These are phyloP conservation scores for Rehmannia glutinosa DNA, from an alignment of 257 asterid species.

Conservation along the genomic window DNA sequence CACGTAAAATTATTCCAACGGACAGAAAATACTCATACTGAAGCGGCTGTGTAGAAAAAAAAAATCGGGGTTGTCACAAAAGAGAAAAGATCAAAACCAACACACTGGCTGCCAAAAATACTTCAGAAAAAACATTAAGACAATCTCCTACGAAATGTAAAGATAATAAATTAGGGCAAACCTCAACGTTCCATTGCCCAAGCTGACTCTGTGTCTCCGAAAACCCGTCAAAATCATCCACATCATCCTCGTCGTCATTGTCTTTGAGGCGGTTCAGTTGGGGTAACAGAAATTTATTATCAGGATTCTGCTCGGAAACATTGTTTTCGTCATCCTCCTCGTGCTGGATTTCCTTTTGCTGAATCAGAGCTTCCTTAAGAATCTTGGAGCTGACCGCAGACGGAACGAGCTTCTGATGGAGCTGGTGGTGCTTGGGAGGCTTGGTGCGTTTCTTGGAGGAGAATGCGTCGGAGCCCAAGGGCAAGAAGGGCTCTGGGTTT, in stretches of 20 bases:
- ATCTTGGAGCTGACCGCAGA: slow-evolving; percentile 74
- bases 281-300: slow-evolving; percentile 24
- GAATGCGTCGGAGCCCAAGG: slow-evolving; percentile 47
- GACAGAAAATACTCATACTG: too few species aligned
- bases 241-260: slow-evolving; percentile 50
- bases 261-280: slow-evolving; percentile 26
- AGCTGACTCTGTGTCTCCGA: slow-evolving; percentile 64
- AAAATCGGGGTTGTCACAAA: too few species aligned
- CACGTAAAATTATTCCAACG: too few species aligned
- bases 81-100: too few species aligned
- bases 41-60: too few species aligned
- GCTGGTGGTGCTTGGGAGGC: slow-evolving; percentile 68
- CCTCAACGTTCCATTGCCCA: slow-evolving; percentile 65
- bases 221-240: slow-evolving; percentile 68
- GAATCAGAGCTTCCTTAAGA: slow-evolving; percentile 69
- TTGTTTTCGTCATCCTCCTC: slow-evolving; percentile 50
- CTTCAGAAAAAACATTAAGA: too few species aligned
- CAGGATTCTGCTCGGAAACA: slow-evolving; percentile 13
- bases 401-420: slow-evolving; percentile 55
- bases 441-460: slow-evolving; percentile 58
- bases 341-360: slow-evolving; percentile 78
- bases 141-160: background rate
- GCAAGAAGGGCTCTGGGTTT: slow-evolving; percentile 78
- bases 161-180: slow-evolving; percentile 2
- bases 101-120: too few species aligned